Evolutionary conservation across 2,329 filamentous ascomycete species (phyloP), one percentile per base, ranked within the genome.

Genomic region (Apiospora kogelbergensis): DNA sequence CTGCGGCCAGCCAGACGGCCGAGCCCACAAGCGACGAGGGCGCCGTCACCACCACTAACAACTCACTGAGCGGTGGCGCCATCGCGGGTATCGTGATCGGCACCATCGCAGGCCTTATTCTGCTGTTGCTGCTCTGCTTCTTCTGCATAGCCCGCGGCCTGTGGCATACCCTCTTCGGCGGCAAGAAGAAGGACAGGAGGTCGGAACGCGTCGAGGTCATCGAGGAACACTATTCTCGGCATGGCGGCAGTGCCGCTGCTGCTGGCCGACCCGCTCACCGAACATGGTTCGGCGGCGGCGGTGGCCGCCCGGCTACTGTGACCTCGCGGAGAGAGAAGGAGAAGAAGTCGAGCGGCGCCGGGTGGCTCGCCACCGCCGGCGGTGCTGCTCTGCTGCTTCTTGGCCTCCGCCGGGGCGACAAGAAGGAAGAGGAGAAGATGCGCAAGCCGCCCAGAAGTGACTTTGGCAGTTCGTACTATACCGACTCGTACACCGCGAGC

Each of bases 51-150:
- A 82, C 75, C 45, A 80, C 81, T 37, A 81, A 81, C 68, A 79
- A 81, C 57, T 73, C 75, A 37, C 85, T 95, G 67, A 92, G 90
- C 74, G 87, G 85, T 57, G 92, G 92, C 67, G 92, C 91, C 70
- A 95, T 95, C 74, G 92, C 93, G 20, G 92, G 92, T 70, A 95
- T 95, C 75, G 92, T 95, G 72, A 90, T 95, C 68, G 92, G 92
- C 71, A 87, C 89, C 13, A 84, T 95, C 65, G 86, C 86, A 17
- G 92, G 91, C 71, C 84, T 94, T 44, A 80, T 86, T 48, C 83
- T 95, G 2, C 86, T 95, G 26, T 82, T 91, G 5, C 85, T 93
- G 9, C 81, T 94, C 75, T 94, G 91, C 84, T 90, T 93, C 82
- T 94, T 89, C 85, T 93, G 91, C 83, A 89, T 90, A 70, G 84